A percentile compares a stretch with the other conserved stretches of the same genome.
Evolutionary conservation across 2,329 filamentous ascomycete species (phyloP).

Genomic region (Colletotrichum phormii): DNA sequence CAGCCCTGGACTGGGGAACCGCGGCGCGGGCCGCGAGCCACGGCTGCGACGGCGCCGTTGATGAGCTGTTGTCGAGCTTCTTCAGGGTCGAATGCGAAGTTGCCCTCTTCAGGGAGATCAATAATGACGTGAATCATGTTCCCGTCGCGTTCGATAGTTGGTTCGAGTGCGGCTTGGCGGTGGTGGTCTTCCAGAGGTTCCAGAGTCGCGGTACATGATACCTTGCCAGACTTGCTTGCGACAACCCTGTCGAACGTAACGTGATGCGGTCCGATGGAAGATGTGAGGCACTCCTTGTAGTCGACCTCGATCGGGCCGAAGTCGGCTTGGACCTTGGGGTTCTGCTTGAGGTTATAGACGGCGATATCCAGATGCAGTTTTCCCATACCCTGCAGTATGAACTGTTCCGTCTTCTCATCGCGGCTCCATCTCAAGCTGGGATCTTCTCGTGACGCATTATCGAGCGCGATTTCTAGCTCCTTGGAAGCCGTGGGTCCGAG

Average conservation of each 20-base stretch:
- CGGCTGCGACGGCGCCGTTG: conserved; percentile 84
- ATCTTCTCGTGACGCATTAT: conserved; percentile 87
- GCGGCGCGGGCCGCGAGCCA: conserved; percentile 86
- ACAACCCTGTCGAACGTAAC: conserved; percentile 82
- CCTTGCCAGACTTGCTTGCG: conserved; percentile 82
- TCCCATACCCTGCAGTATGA: conserved; percentile 94
- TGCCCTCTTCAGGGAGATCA: conserved; percentile 62
- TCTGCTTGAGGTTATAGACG: conserved; percentile 85
- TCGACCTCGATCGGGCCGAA: conserved; percentile 96
- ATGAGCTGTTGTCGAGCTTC: conserved; percentile 71
- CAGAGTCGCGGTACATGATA: conserved; percentile 77
- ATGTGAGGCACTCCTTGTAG: conserved; percentile 85
- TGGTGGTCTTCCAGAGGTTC: conserved; percentile 65
- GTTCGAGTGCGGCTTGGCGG: conserved; percentile 51
- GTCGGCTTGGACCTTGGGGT: conserved; percentile 86
- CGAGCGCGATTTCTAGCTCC: conserved; percentile 79
- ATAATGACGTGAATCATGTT: conserved; percentile 73
- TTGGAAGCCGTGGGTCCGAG: conserved; percentile 83
- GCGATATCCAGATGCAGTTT: conserved; percentile 96
- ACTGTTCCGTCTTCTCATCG: conserved; percentile 92
- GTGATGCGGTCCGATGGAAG: conserved; percentile 65
- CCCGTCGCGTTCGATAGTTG: conserved; percentile 70
- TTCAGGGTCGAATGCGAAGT: conserved; percentile 61
- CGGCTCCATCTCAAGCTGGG: conserved; percentile 87
- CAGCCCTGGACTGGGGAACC: conserved; percentile 84